Conservation (phyloP, 2,329 filamentous ascomycete genomes). For the Hypomyces rosellus region DNA sequence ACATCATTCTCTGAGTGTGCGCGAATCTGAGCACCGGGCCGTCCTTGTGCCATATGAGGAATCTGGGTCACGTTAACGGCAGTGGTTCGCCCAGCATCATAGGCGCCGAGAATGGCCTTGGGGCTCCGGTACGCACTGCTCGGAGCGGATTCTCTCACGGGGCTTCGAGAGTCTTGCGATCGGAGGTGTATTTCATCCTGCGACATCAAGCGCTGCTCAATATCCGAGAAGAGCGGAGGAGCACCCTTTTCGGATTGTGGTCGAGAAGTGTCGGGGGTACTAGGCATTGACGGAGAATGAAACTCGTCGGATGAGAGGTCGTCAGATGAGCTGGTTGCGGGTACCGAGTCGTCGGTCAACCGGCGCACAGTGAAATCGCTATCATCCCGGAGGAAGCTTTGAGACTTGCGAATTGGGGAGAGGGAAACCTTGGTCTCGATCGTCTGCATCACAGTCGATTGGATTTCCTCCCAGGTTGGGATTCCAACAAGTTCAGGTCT, state of each 20-base stretch:
- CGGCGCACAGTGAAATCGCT: constrained; percentile 12
- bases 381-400: constrained; percentile 8
- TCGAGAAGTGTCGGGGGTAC: constrained; percentile 35
- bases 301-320: constrained; percentile 34
- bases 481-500: constrained; percentile 8
- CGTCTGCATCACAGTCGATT: constrained; percentile 15
- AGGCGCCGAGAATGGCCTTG: not conserved
- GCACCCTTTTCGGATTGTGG: constrained; percentile 34
- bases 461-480: constrained; percentile 15
- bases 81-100: not conserved
- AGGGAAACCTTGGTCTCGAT: constrained; percentile 15
- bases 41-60: constrained; percentile 10
- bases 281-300: constrained; percentile 27
- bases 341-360: constrained; percentile 1
- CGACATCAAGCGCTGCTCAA: constrained; percentile 2
- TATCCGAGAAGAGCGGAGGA: constrained; percentile 13
- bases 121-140: not conserved
- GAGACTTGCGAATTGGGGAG: constrained; percentile 9
- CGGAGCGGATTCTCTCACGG: not conserved
- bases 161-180: constrained; percentile 4
- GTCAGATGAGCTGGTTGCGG: constrained; percentile 28
- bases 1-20: constrained; percentile 12
- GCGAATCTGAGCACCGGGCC: constrained; percentile 9
- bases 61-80: not conserved
- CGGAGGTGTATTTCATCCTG: constrained; percentile 2